phyloP scores from a whole-genome alignment of 139 green algal species.

The Nannochloris sp. region DNA sequence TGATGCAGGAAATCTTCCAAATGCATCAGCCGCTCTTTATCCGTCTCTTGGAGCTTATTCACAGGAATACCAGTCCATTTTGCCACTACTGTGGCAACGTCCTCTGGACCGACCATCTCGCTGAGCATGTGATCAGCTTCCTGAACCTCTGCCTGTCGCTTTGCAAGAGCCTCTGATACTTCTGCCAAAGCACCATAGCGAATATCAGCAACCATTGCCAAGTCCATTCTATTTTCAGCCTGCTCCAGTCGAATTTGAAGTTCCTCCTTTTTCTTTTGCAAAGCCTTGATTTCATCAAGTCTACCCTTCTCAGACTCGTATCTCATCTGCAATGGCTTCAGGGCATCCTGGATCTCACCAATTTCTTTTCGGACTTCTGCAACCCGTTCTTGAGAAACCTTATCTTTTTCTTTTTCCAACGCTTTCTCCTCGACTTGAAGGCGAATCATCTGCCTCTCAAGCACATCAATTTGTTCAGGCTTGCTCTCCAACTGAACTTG shows the following conservation, averaged over 20 bases:
- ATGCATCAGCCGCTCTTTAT: conserved; percentile 42
- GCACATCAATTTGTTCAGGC: conserved; percentile 70
- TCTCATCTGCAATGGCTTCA: conserved; percentile 68
- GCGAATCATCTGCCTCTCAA: conserved; percentile 58
- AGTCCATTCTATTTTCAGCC: conserved; percentile 64
- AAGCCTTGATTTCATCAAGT: conserved; percentile 54
- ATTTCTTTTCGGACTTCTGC: conserved; percentile 65
- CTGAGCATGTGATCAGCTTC: conserved; percentile 61
- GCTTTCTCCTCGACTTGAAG: conserved; percentile 73
- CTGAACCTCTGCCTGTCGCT: conserved; percentile 11
- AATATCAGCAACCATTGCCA: conserved; percentile 40
- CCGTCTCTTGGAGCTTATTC: conserved; percentile 52
- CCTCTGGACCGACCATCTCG: conserved; percentile 69
- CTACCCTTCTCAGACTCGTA: conserved; percentile 66
- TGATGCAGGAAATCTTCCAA: conserved; percentile 43
- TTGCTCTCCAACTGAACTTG: conserved; percentile 62
- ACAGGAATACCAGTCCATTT: conserved; percentile 85
- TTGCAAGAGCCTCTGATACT: conserved; percentile 58
- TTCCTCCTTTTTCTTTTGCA: conserved; percentile 63
- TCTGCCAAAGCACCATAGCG: conserved; percentile 75
- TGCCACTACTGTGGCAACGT: conserved; percentile 70
- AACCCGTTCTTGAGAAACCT: conserved; percentile 46
- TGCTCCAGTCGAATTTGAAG: conserved; percentile 57
- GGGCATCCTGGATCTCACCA: conserved; percentile 54
- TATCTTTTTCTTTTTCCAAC: conserved; percentile 84